These are phyloP conservation scores for Rehmannia glutinosa DNA, from an alignment of 257 asterid species.

Conservation along the genomic window DNA sequence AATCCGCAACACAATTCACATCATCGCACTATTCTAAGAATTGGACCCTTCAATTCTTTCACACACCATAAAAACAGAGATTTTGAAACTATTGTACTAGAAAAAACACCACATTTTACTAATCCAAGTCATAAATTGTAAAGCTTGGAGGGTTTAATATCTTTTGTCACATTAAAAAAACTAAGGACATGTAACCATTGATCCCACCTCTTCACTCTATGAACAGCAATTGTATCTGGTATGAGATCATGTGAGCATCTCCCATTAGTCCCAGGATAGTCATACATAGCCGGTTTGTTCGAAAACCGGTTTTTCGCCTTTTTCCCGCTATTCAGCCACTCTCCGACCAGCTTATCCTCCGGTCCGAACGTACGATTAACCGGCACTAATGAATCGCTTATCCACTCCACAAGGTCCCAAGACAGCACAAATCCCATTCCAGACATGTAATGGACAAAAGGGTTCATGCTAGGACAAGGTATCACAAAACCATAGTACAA, in stretches of 20 bases:
- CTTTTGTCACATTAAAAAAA: constrained; percentile 65
- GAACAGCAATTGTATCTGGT: constrained; percentile 65
- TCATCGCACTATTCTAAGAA: no score
- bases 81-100: no score
- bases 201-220: constrained; percentile 66
- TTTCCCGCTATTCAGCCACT: constrained; percentile 57
- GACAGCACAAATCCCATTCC: constrained; percentile 81
- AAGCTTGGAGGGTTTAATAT: constrained; percentile 32
- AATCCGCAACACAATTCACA: no score
- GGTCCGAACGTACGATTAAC: constrained; percentile 50
- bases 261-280: constrained; percentile 77
- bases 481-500: constrained; percentile 71
- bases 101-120: not conserved
- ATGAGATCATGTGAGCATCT: constrained; percentile 74
- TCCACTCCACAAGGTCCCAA: constrained; percentile 86
- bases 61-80: no score
- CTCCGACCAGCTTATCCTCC: constrained; percentile 71
- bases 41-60: no score
- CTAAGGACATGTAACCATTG: constrained; percentile 59
- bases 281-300: constrained; percentile 70
- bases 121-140: constrained; percentile 28
- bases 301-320: constrained; percentile 66
- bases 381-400: constrained; percentile 35
- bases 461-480: constrained; percentile 75
- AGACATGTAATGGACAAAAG: constrained; percentile 69